phyloP scores from a whole-genome alignment of 768 basidiomycete genomes.

The Termitomyces sp. region DNA sequence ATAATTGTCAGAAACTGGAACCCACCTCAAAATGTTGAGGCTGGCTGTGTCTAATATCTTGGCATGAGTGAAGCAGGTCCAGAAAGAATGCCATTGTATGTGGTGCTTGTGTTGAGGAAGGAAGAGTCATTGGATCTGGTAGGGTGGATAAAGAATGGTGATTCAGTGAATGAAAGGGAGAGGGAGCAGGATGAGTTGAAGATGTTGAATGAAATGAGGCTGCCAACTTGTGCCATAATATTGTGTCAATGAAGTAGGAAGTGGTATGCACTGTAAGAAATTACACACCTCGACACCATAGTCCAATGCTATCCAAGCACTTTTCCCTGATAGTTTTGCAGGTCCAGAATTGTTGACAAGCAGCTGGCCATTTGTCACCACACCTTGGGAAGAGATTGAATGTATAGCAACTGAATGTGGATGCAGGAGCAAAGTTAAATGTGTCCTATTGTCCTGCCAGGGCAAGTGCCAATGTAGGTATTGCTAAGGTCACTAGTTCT shows the following conservation, averaged over 20 bases:
- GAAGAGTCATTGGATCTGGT: slow-evolving; percentile 48
- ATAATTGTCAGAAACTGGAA: slow-evolving; percentile 49
- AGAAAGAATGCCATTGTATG: slow-evolving; percentile 35
- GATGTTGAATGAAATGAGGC: slow-evolving; percentile 44
- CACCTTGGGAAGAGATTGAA: slow-evolving; percentile 22
- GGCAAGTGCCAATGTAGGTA: slow-evolving; percentile 18
- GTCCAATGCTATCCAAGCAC: slow-evolving; percentile 47
- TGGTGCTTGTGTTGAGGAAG: slow-evolving; percentile 37
- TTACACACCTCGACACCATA: slow-evolving; percentile 45
- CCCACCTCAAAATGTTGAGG: slow-evolving; percentile 39
- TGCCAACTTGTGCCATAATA: slow-evolving; percentile 35
- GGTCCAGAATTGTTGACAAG: slow-evolving; percentile 29
- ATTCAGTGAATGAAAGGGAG: slow-evolving; percentile 54
- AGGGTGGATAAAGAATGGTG: slow-evolving; percentile 49
- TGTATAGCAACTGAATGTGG: slow-evolving; percentile 38
- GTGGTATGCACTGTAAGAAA: not conserved
- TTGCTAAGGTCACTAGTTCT: not conserved
- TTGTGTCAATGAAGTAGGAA: not conserved
- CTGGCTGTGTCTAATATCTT: slow-evolving; percentile 45
- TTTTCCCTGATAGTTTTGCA: slow-evolving; percentile 32
- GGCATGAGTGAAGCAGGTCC: slow-evolving; percentile 28
- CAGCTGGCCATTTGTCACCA: slow-evolving; percentile 23
- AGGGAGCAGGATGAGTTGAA: slow-evolving; percentile 26
- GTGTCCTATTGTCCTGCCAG: slow-evolving; percentile 46
- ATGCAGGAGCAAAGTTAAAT: slow-evolving; percentile 45